phyloP scores from a whole-genome alignment of 1,284 basidiomycete genomes.

The Boletellus deceptivus region DNA sequence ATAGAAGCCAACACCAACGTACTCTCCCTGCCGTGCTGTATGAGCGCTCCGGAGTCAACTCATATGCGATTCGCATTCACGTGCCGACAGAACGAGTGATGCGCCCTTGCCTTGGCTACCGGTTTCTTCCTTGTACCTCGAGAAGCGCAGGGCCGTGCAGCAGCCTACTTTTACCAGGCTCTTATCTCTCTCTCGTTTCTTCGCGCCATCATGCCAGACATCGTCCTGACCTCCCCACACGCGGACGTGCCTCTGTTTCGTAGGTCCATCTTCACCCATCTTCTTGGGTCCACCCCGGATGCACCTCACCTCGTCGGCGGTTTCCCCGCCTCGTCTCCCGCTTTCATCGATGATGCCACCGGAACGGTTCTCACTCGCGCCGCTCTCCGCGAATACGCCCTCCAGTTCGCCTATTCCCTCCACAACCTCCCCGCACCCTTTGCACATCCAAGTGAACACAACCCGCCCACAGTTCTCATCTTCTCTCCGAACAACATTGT shows the following conservation, averaged over 20 bases:
- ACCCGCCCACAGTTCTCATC: constrained; percentile 41
- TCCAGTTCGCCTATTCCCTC: constrained; percentile 53
- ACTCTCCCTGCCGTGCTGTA: no score
- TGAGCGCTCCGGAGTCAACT: no score
- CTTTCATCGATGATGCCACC: constrained; percentile 67
- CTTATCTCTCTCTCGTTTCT: not conserved
- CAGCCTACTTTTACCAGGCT: no score
- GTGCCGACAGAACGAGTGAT: no score
- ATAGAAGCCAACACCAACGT: no score
- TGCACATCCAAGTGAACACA: constrained; percentile 37
- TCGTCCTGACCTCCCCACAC: constrained; percentile 29
- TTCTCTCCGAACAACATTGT: constrained; percentile 62
- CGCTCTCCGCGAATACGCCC: constrained; percentile 42
- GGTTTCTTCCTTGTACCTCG: no score
- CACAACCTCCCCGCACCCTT: constrained; percentile 31
- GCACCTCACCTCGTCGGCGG: constrained; percentile 39
- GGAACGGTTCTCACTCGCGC: constrained; percentile 56
- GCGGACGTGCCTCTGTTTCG: constrained; percentile 29
- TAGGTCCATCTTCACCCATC: constrained; percentile 52
- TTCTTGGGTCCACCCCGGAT: constrained; percentile 38
- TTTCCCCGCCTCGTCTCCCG: constrained; percentile 43
- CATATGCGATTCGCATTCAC: no score
- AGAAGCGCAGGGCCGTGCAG: no score
- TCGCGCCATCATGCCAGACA: constrained; percentile 14
- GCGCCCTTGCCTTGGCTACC: no score